These are phyloP conservation scores for Phytophthora quininea DNA, from an alignment of 352 stramenopile genomes.

Conservation along the genomic window DNA sequence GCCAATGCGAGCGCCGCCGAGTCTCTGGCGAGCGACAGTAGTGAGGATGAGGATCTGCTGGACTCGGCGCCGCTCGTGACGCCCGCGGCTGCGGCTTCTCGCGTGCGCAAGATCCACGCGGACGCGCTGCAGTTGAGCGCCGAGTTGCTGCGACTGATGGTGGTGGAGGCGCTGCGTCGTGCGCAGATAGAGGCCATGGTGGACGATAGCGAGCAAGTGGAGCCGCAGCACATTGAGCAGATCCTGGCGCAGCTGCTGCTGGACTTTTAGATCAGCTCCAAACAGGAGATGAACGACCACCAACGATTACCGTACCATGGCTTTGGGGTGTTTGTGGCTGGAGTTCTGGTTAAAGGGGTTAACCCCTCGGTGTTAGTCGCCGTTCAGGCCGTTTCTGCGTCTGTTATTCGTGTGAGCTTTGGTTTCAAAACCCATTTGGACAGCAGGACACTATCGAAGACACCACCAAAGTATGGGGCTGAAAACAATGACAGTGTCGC, in stretches of 20 bases:
- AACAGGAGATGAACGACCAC: no score
- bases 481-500: no score
- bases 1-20: conserved; percentile 33
- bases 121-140: conserved; percentile 79
- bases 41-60: conserved; percentile 51
- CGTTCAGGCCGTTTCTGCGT: no score
- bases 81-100: conserved; percentile 26
- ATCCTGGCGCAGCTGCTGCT: conserved; percentile 82
- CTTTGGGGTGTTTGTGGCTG: no score
- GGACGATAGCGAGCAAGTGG: conserved; percentile 72
- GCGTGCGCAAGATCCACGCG: conserved; percentile 73
- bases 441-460: no score
- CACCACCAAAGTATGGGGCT: no score
- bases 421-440: no score
- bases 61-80: conserved; percentile 43
- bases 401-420: no score
- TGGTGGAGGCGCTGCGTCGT: conserved; percentile 72
- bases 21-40: conserved; percentile 32
- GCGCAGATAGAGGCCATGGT: conserved; percentile 89
- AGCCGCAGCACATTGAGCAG: conserved; percentile 83
- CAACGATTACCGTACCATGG: no score
- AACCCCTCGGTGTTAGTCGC: no score
- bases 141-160: conserved; percentile 80
- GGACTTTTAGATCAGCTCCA: conserved; percentile 57
- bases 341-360: no score